Evolutionary conservation across 2,329 filamentous ascomycete genomes (phyloP).

Genomic region (Coniochaeta ligniaria): DNA sequence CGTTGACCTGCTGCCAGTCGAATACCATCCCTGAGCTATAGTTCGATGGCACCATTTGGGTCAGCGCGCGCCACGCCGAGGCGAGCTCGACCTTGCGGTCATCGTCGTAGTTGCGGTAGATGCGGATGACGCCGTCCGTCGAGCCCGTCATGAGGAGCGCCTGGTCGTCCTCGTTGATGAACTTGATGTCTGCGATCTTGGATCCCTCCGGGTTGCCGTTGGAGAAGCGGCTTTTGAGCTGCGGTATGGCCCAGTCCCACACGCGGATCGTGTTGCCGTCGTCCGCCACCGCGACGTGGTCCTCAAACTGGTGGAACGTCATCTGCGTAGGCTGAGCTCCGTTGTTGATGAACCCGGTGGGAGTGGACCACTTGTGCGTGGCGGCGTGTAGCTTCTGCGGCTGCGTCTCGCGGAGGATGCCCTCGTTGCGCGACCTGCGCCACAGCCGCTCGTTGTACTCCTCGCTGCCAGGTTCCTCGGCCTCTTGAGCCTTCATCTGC

Average conservation of each 20-base stretch:
- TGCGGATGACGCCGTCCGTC: slow-evolving; percentile 87
- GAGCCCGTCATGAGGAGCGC: slow-evolving; percentile 92
- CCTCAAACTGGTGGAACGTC: slow-evolving; percentile 96
- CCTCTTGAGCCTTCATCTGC: slow-evolving; percentile 94
- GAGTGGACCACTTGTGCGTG: slow-evolving; percentile 78
- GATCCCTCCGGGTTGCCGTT: slow-evolving; percentile 91
- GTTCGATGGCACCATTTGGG: slow-evolving; percentile 88
- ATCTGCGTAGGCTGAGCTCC: slow-evolving; percentile 84
- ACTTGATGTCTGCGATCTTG: slow-evolving; percentile 88
- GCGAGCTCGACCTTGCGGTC: slow-evolving; percentile 73
- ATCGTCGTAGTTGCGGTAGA: slow-evolving; percentile 87
- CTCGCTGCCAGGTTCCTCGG: slow-evolving; percentile 90
- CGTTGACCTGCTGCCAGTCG: slow-evolving; percentile 98
- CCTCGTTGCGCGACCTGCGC: slow-evolving; percentile 87
- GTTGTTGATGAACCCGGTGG: slow-evolving; percentile 79
- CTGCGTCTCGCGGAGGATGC: slow-evolving; percentile 85
- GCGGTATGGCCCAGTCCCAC: slow-evolving; percentile 85
- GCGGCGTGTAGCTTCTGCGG: slow-evolving; percentile 86
- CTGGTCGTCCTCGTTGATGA: slow-evolving; percentile 98
- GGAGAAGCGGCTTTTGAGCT: slow-evolving; percentile 74
- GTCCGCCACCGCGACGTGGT: slow-evolving; percentile 89
- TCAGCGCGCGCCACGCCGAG: slow-evolving; percentile 84
- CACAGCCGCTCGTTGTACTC: slow-evolving; percentile 95
- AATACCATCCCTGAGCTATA: slow-evolving; percentile 94
- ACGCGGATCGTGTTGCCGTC: slow-evolving; percentile 84